These are phyloP conservation scores for Tricholoma hemisulphureum DNA, from an alignment of 768 basidiomycete genomes.

Conservation along the genomic window DNA sequence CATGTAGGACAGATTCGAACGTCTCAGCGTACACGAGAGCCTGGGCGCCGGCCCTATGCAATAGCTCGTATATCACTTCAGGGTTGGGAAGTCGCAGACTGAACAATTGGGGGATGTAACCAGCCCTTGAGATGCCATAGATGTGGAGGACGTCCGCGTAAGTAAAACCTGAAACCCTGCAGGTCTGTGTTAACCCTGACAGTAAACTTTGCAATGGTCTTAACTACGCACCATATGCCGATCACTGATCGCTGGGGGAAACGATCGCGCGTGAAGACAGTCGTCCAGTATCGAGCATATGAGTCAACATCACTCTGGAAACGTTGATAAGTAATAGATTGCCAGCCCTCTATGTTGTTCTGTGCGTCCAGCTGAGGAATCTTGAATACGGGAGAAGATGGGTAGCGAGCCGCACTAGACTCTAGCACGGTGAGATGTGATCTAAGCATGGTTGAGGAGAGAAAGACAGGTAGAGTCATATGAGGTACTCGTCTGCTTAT, in stretches of 20 bases:
- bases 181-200: conserved; percentile 9
- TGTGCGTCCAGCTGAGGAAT: conserved; percentile 41
- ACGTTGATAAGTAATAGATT: conserved; percentile 30
- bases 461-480: background rate
- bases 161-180: conserved; percentile 60
- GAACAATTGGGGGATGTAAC: conserved; percentile 67
- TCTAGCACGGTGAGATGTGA: conserved; percentile 58
- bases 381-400: conserved; percentile 50
- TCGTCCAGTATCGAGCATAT: conserved; percentile 57
- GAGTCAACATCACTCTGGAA: conserved; percentile 56
- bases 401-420: conserved; percentile 42
- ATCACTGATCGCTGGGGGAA: conserved; percentile 51
- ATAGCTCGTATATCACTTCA: conserved; percentile 59
- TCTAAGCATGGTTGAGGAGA: conserved; percentile 24
- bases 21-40: conserved; percentile 56
- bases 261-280: conserved; percentile 37
- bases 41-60: conserved; percentile 50
- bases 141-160: conserved; percentile 63
- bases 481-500: conserved; percentile 5
- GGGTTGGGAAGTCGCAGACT: conserved; percentile 58
- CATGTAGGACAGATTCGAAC: conserved; percentile 34
- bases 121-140: conserved; percentile 63
- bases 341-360: conserved; percentile 20
- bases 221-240: conserved; percentile 55
- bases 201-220: background rate